phyloP scores from a whole-genome alignment of 1,284 basidiomycete genomes.

The Ceratobasidium sp. region DNA sequence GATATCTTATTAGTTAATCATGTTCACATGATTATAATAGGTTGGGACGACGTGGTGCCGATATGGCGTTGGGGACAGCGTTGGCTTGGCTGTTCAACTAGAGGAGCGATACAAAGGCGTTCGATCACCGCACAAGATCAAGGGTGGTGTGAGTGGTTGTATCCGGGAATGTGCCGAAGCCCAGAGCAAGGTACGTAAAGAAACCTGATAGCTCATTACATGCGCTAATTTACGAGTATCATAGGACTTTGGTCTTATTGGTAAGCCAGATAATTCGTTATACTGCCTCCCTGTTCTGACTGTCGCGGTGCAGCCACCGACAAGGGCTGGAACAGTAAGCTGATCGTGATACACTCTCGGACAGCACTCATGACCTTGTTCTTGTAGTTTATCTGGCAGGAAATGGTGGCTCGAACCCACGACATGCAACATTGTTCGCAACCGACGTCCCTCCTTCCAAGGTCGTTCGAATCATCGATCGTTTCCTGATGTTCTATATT shows the following conservation, averaged over 20 bases:
- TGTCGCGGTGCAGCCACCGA: slow-evolving; percentile 69
- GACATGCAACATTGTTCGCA: slow-evolving; percentile 67
- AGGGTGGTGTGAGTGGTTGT: slow-evolving; percentile 83
- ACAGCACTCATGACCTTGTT: neutral
- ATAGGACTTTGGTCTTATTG: slow-evolving; percentile 75
- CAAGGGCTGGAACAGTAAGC: slow-evolving; percentile 78
- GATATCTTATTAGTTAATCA: neutral
- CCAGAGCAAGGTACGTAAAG: slow-evolving; percentile 64
- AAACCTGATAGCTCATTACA: no score
- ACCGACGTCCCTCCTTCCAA: slow-evolving; percentile 72
- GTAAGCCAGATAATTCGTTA: neutral
- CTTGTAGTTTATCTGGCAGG: slow-evolving; percentile 75
- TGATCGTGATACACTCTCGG: neutral
- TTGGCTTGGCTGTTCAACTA: slow-evolving; percentile 78
- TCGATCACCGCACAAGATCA: slow-evolving; percentile 79
- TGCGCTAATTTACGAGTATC: no score
- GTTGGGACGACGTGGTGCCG: slow-evolving; percentile 77
- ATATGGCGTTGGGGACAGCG: slow-evolving; percentile 81
- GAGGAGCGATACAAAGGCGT: slow-evolving; percentile 82
- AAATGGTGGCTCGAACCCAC: slow-evolving; percentile 79
- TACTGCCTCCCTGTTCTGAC: neutral
- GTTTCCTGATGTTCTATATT: slow-evolving; percentile 81
- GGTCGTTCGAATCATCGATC: slow-evolving; percentile 75
- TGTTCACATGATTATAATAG: slow-evolving; percentile 50
- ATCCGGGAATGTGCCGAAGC: slow-evolving; percentile 83